A percentile compares a stretch with the other conserved stretches of the same genome.
phyloP scores from a whole-genome alignment of 148 eudicot genomes.

The Chenopodium formosanum region DNA sequence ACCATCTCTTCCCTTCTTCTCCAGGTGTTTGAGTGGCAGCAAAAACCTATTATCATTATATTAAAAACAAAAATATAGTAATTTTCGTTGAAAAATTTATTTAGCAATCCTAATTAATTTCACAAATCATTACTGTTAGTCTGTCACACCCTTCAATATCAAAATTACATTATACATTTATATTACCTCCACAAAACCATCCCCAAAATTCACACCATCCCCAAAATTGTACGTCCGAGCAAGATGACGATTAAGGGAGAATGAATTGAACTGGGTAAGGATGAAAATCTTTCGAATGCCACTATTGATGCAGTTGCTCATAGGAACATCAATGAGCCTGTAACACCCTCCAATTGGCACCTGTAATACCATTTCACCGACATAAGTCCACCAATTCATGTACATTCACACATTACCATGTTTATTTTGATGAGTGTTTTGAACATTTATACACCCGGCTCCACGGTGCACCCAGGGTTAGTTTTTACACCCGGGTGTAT shows the following conservation, averaged over 20 bases:
- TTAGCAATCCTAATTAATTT: no score
- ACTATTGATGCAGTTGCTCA: constrained; percentile 97
- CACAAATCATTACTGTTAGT: background rate
- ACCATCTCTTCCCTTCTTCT: constrained; percentile 43
- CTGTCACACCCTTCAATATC: background rate
- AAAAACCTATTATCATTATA: constrained; percentile 28
- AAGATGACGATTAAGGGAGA: constrained; percentile 86
- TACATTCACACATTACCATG: no score
- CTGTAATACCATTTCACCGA: constrained; percentile 37
- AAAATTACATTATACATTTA: background rate
- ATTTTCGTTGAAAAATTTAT: no score
- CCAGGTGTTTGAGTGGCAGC: constrained; percentile 52
- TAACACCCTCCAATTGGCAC: constrained; percentile 98
- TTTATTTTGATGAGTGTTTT: no score
- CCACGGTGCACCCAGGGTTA: no score
- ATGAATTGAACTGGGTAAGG: constrained; percentile 96
- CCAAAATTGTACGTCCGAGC: constrained; percentile 78
- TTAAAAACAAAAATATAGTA: background rate
- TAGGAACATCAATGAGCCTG: constrained; percentile 90
- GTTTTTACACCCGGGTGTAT: no score
- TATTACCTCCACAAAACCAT: constrained; percentile 93
- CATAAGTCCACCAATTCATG: background rate
- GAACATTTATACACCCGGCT: no score
- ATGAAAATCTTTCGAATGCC: constrained; percentile 84
- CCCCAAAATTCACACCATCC: constrained; percentile 83